Evolutionary conservation across 345 rosid species (phyloP).

Genomic region (Psidium friedrichsthalianum): DNA sequence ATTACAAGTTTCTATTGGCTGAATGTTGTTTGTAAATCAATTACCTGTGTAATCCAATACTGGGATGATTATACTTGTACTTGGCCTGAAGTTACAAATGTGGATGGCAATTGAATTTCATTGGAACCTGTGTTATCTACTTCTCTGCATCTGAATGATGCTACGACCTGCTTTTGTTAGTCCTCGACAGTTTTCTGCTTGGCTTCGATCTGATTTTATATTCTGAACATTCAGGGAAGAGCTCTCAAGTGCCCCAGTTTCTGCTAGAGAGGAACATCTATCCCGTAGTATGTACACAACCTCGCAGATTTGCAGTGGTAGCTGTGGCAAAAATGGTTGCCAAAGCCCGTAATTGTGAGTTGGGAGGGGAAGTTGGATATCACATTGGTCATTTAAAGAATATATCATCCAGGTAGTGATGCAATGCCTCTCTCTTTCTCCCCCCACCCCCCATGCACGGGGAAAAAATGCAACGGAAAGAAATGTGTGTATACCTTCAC

Average conservation of each 20-base stretch:
- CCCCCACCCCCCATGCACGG: fast-evolving
- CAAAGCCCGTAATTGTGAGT: constrained; percentile 59
- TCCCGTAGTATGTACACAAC: constrained; percentile 82
- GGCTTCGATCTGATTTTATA: neutral
- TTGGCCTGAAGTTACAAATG: neutral
- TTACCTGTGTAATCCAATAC: neutral
- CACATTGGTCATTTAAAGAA: constrained; percentile 84
- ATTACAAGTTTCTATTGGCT: neutral
- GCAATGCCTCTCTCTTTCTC: neutral
- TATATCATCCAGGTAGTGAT: constrained; percentile 41
- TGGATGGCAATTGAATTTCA: neutral
- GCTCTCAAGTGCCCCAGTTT: constrained; percentile 95
- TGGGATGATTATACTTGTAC: neutral
- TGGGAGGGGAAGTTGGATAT: constrained; percentile 87
- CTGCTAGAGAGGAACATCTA: constrained; percentile 58
- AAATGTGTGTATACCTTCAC: neutral
- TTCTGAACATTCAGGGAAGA: constrained; percentile 49
- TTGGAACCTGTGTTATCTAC: neutral
- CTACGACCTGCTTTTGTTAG: neutral
- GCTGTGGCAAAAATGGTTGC: constrained; percentile 97
- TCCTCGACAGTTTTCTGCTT: neutral
- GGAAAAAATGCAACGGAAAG: neutral
- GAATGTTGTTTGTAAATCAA: neutral
- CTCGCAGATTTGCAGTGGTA: constrained; percentile 94
- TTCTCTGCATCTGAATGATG: neutral